These are phyloP conservation scores for Penicillium alfredii DNA, from an alignment of 495 filamentous ascomycete species.

Conservation along the genomic window DNA sequence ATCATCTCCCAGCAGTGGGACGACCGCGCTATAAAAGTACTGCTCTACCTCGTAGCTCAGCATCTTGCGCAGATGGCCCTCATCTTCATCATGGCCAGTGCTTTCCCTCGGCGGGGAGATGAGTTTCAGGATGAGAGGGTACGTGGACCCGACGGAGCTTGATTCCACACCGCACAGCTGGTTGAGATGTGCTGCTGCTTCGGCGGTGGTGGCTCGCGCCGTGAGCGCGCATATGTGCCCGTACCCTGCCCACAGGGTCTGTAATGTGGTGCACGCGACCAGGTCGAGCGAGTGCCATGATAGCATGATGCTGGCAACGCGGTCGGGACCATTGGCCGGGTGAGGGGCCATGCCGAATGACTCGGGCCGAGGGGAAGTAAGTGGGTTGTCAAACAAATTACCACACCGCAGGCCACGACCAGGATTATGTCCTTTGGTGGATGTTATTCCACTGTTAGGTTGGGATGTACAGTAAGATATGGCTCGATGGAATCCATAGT, in stretches of 20 bases:
- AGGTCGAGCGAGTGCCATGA: slow-evolving; percentile 32
- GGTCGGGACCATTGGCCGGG: slow-evolving; percentile 18
- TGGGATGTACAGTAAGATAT: not conserved
- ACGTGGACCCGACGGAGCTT: slow-evolving; percentile 14
- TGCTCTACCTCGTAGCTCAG: slow-evolving; percentile 36
- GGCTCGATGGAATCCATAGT: not conserved
- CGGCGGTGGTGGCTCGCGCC: slow-evolving; percentile 20
- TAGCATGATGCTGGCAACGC: slow-evolving; percentile 30
- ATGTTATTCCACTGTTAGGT: not conserved
- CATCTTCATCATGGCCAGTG: slow-evolving; percentile 13
- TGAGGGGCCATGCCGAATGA: slow-evolving; percentile 13
- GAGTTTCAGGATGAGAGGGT: slow-evolving; percentile 34
- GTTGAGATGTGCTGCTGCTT: slow-evolving; percentile 20
- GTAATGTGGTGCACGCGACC: slow-evolving; percentile 27
- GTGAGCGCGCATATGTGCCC: slow-evolving; percentile 31
- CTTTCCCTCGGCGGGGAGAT: slow-evolving; percentile 28
- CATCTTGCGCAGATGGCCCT: slow-evolving; percentile 37
- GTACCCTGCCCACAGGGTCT: slow-evolving; percentile 38
- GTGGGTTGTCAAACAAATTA: not conserved
- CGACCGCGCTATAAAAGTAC: slow-evolving; percentile 28
- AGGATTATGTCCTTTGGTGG: not conserved
- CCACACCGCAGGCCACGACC: not conserved
- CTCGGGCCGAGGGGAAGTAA: too few relatives aligned
- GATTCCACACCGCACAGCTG: slow-evolving; percentile 19
- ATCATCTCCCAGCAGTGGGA: slow-evolving; percentile 22